Evolutionary conservation across 2,329 filamentous ascomycete species (phyloP), one percentile per base, ranked within the genome.

Genomic region (Arthrobotrys megalospora): DNA sequence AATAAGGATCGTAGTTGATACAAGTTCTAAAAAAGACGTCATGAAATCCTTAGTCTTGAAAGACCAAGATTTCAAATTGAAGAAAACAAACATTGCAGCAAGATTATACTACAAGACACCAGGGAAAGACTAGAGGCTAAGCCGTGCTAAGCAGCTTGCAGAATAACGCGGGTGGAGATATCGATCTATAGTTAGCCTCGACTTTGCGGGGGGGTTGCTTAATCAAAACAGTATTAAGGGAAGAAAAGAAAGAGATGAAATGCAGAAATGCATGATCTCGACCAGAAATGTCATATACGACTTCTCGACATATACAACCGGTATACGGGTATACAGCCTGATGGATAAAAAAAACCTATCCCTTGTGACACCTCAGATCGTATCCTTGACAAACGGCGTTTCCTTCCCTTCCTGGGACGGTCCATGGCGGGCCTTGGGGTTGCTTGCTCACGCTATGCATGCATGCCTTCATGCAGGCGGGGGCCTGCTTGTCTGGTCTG

Each of bases 331-430:
- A 43, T 19, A 7, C 21, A 24, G 19, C 8, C 19, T 16, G 5
- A 16, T 32, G 48, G 50, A 36, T n/a, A 66, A 36, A 73, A 52
- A 19, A 63, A 24, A 36, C 7, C 5, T 41, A 55, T 21, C 34
- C 47, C 53, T 64, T 76, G 65, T 68, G 72, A 76, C 55, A 76
- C 64, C 53, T 64, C 43, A 55, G 55, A 66, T 45, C 69, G 14
- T 53, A 58, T 38, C 69, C 60, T 66, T 50, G 60, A 58, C 69
- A 50, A 60, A 76, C 72, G 64, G 53, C 72, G 64, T 76, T 76
- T 76, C 63, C 71, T 76, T 76, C 64, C 63, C 64, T 76, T 68
- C 64, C 64, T 69, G 72, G 72, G 52, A 68, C 64, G 72, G 72
- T 64, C 55, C 72, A 76, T 43, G 65, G 72, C 72, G 64, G 62